A percentile compares a stretch with the other conserved stretches of the same genome.
Evolutionary conservation across 176 grass and related monocot species (phyloP).

Genomic region (Triticum monococcum): DNA sequence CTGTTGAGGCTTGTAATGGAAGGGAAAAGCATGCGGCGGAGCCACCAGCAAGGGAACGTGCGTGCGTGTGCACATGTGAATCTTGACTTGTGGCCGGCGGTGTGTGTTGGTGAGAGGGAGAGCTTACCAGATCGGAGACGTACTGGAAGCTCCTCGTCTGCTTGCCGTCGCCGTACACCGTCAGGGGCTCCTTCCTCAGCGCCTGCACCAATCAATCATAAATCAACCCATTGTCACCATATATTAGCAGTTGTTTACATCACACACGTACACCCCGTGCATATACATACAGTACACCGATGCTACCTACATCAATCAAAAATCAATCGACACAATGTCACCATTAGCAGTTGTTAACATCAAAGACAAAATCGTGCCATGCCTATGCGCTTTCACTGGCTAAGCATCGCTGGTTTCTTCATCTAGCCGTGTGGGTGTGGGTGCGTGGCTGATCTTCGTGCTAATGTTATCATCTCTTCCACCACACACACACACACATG

Average conservation of each 20-base stretch:
- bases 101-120: constrained; percentile 20
- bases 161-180: constrained; percentile 98
- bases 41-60: not conserved
- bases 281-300: not conserved
- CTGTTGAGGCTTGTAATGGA: not conserved
- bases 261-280: not conserved
- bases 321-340: too few species aligned
- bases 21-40: not conserved
- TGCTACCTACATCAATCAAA: too few species aligned
- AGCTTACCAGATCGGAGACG: constrained; percentile 89
- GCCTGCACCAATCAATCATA: constrained; percentile 38
- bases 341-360: too few species aligned
- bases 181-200: constrained; percentile 88
- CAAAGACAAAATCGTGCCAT: not conserved
- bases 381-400: not conserved
- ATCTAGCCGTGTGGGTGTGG: not conserved
- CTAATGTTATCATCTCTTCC: not conserved
- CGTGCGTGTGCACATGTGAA: not conserved
- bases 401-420: not conserved
- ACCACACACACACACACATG: not conserved
- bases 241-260: not conserved
- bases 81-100: not conserved
- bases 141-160: constrained; percentile 99
- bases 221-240: not conserved
- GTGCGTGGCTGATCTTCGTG: too few species aligned